A percentile compares a stretch with the other conserved stretches of the same genome.
Conservation (phyloP, 2,329 filamentous ascomycete species). For the Bipolaris cookei region DNA sequence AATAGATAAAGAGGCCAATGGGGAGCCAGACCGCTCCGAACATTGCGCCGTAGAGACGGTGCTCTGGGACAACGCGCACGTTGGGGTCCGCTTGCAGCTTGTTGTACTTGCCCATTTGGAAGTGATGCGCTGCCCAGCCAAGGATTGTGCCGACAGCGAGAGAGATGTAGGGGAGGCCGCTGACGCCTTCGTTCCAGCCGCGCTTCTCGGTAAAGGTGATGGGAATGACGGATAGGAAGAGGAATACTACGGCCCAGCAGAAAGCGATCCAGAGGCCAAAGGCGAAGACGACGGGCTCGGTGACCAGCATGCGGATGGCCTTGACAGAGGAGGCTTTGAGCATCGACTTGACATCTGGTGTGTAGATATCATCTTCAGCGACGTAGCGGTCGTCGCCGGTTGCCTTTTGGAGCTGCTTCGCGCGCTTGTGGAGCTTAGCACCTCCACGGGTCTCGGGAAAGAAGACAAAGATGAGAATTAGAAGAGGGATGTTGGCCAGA, state of each 20-base stretch:
- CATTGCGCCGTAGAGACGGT: slow-evolving; percentile 42
- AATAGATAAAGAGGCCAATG: slow-evolving; percentile 55
- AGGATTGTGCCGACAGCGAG: slow-evolving; percentile 58
- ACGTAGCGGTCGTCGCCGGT: slow-evolving; percentile 60
- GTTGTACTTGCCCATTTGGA: slow-evolving; percentile 61
- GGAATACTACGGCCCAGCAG: slow-evolving; percentile 61
- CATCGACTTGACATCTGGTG: slow-evolving; percentile 56
- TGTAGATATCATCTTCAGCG: slow-evolving; percentile 59
- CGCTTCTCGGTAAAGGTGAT: slow-evolving; percentile 57
- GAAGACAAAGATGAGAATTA: slow-evolving; percentile 53
- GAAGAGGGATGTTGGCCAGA: slow-evolving; percentile 58
- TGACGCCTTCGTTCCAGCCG: slow-evolving; percentile 59
- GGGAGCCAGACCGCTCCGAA: slow-evolving; percentile 43
- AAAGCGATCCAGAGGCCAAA: slow-evolving; percentile 61
- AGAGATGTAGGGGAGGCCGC: slow-evolving; percentile 60
- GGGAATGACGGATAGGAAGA: slow-evolving; percentile 55
- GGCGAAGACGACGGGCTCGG: slow-evolving; percentile 58
- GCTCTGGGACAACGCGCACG: slow-evolving; percentile 46
- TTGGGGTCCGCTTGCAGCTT: slow-evolving; percentile 47
- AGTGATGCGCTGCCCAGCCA: slow-evolving; percentile 57
- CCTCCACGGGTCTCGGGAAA: slow-evolving; percentile 55
- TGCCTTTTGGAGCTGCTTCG: slow-evolving; percentile 54
- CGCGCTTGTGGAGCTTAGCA: slow-evolving; percentile 58
- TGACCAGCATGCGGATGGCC: slow-evolving; percentile 58
- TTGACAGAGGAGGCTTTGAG: slow-evolving; percentile 59